Conservation (phyloP, 2,329 filamentous ascomycete species). For the Ophiognomonia clavigignenti-juglandacearum region DNA sequence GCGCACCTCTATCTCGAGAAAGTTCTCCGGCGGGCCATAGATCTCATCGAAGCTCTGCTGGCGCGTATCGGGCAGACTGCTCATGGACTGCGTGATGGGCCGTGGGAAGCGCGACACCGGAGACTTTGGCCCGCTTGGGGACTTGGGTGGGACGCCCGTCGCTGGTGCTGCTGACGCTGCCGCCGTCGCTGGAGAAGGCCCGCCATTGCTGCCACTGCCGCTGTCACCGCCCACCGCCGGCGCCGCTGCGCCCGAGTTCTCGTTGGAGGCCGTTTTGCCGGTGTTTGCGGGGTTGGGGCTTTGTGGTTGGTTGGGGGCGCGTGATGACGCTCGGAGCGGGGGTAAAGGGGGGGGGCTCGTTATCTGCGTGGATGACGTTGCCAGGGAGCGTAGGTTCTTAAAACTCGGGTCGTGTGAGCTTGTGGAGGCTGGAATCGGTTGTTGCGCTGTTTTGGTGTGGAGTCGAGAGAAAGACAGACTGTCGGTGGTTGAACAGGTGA, state of each 20-base stretch:
- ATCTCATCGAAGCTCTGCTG: conserved; percentile 98
- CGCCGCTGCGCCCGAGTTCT: conserved; percentile 23
- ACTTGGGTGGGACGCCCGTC: conserved; percentile 16
- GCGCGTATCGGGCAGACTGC: conserved; percentile 67
- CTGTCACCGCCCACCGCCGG: conserved; percentile 27
- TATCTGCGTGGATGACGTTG: too few relatives aligned
- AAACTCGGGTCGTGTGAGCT: neutral
- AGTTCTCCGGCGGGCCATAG: conserved; percentile 97
- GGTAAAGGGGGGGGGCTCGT: too few relatives aligned
- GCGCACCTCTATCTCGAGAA: conserved; percentile 90
- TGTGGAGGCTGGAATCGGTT: neutral
- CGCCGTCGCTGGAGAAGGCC: too few relatives aligned
- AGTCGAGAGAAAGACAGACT: neutral
- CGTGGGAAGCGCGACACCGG: conserved; percentile 36
- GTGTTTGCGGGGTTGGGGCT: conserved; percentile 15
- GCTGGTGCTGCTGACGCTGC: too few relatives aligned
- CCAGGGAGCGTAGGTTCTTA: too few relatives aligned
- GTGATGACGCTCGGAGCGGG: too few relatives aligned
- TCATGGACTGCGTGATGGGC: conserved; percentile 45
- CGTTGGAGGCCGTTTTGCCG: conserved; percentile 40
- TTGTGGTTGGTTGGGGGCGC: too few relatives aligned
- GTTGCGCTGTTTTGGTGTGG: neutral
- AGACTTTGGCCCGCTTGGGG: conserved; percentile 18
- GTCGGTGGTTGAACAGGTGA: neutral
- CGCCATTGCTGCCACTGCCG: conserved; percentile 18